A percentile compares a stretch with the other conserved stretches of the same genome.
Conservation (phyloP, 768 basidiomycete genomes). For the Neoboletus brunneissimus region DNA sequence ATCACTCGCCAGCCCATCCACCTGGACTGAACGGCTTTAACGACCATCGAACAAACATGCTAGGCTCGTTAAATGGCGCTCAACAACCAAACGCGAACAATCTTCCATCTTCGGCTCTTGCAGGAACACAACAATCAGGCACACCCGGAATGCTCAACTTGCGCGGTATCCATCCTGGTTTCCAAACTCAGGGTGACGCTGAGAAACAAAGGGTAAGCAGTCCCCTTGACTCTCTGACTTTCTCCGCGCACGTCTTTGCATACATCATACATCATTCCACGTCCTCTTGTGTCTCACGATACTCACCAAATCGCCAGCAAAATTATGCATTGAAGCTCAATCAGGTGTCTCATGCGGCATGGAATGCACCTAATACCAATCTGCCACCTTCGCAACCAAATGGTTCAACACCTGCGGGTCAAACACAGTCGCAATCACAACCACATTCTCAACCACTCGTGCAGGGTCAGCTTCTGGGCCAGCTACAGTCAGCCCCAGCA, state of each 20-base stretch:
- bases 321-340: slow-evolving; percentile 64
- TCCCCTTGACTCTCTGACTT: neutral
- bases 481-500: slow-evolving; percentile 16
- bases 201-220: slow-evolving; percentile 68
- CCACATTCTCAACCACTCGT: slow-evolving; percentile 22
- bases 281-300: neutral
- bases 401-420: slow-evolving; percentile 23
- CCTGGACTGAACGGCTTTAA: slow-evolving; percentile 73
- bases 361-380: slow-evolving; percentile 58
- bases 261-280: neutral
- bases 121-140: slow-evolving; percentile 46
- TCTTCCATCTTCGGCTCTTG: slow-evolving; percentile 30
- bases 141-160: slow-evolving; percentile 71
- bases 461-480: slow-evolving; percentile 23
- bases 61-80: slow-evolving; percentile 46
- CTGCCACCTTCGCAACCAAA: slow-evolving; percentile 34
- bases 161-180: slow-evolving; percentile 39
- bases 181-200: slow-evolving; percentile 57
- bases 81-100: slow-evolving; percentile 23
- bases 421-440: slow-evolving; percentile 26
- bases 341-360: slow-evolving; percentile 59
- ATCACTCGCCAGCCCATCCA: slow-evolving; percentile 48
- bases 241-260: slow-evolving; percentile 1
- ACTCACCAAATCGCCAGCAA: slow-evolving; percentile 38
- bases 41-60: slow-evolving; percentile 51